Base-by-base conservation (phyloP, 345 rosid genomes). In the Gossypium anomalum region DNA sequence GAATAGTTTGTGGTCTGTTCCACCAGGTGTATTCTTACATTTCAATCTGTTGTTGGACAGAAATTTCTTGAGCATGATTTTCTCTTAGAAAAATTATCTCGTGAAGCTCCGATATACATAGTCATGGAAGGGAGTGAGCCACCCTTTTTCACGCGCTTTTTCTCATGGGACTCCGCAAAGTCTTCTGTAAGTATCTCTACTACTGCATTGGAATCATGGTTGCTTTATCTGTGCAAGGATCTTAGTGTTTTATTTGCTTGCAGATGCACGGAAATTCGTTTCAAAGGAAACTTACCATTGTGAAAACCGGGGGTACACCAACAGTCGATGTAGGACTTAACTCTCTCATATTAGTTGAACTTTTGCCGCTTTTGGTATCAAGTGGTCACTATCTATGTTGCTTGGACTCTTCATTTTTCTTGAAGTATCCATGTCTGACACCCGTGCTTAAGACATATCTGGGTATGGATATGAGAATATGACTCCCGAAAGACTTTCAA, bases 181-280 rank as follows among this genome's bases (percentile, higher is more conserved):
- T 84, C 92, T 66, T 75, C 80, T 6, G 99, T 93, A 87, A 89
- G 95, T 80, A 55, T 71, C 78, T 66, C 69, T 58, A 38, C 7
- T 47, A 22, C 70, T 70, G 17, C 52, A 29, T 55, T 23, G 55
- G 56, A 22, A 58, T 72, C 25, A 27, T 60, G 71, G n/a, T 75
- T 63, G 67, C 65, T 75, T 49, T 63, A 70, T 48, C 55, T 49
- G 55, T 63, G 66, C 3, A 64, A 64, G 73, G 41, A 51, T 38
- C 78, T 75, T 70, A 77, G 53, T 56, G 62, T 19, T 71, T 78
- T 49, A 58, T 72, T 72, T 73, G 61, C 73, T 47, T 78, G 76
- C 92, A 96, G 99, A 90, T 96, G 92, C 94, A 84, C 81, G 99
- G 99, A 76, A 86, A 96, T 82, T 96, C 99, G 47, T 96, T 87